Evolutionary conservation across 805 yeast genomes (phyloP).

Genomic region (Cyberlindnera nakhonratchasimensis): DNA sequence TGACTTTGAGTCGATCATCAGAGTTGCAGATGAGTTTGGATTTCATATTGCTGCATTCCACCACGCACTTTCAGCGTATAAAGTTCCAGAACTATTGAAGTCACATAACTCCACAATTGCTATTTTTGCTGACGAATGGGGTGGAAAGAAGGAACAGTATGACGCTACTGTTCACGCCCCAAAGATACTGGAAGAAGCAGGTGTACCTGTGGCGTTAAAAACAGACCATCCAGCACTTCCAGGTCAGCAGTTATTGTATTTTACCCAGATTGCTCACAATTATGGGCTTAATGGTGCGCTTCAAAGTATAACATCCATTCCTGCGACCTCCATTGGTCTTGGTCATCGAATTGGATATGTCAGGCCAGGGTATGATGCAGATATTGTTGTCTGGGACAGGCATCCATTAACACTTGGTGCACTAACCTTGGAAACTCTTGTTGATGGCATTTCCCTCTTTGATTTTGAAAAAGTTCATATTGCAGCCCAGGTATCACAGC

Average conservation of each 20-base stretch:
- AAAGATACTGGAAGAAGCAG: slow-evolving; percentile 2
- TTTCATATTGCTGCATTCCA: slow-evolving; percentile 7
- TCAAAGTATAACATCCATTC: slow-evolving; percentile 5
- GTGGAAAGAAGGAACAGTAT: slow-evolving; percentile 11
- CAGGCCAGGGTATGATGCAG: slow-evolving; percentile 10
- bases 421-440: slow-evolving; percentile 2
- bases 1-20: slow-evolving; percentile 9
- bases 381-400: slow-evolving; percentile 10
- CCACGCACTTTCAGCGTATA: slow-evolving; percentile 9
- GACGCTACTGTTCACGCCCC: slow-evolving; percentile 8
- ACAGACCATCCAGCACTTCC: slow-evolving; percentile 12
- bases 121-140: slow-evolving; percentile 11
- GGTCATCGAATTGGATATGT: slow-evolving; percentile 9
- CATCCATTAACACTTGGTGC: slow-evolving; percentile 9
- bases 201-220: slow-evolving; percentile 7
- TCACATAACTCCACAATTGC: slow-evolving; percentile 8
- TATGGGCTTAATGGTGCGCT: slow-evolving; percentile 5
- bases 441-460: slow-evolving; percentile 9
- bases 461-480: neutral
- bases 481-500: neutral
- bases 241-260: slow-evolving; percentile 8
- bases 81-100: slow-evolving; percentile 5
- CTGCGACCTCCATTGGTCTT: slow-evolving; percentile 5
- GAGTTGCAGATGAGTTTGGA: slow-evolving; percentile 11
- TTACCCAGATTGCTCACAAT: slow-evolving; percentile 7